phyloP scores from a whole-genome alignment of 768 basidiomycete species.

The Candolleomyces eurysporus region DNA sequence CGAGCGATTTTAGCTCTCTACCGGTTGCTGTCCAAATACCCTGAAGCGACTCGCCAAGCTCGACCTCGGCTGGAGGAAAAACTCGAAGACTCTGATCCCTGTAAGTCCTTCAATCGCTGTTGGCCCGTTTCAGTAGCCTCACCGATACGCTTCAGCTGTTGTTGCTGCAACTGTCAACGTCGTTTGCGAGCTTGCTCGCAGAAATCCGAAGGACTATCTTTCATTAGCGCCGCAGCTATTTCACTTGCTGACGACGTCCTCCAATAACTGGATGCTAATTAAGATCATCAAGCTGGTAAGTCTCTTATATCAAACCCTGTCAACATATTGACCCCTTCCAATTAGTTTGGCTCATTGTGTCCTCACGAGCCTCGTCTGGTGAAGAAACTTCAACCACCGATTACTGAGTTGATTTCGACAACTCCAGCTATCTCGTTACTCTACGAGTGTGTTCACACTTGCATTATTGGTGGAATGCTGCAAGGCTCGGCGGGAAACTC shows the following conservation, averaged over 20 bases:
- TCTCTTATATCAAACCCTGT: background rate
- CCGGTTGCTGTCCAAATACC: conserved; percentile 78
- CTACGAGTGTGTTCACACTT: conserved; percentile 98
- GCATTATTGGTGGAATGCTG: conserved; percentile 96
- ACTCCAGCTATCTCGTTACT: conserved; percentile 93
- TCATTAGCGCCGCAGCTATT: conserved; percentile 90
- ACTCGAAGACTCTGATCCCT: conserved; percentile 74
- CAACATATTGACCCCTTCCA: conserved; percentile 6
- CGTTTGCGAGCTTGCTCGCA: conserved; percentile 85
- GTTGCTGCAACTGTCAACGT: conserved; percentile 94
- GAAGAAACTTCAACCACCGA: conserved; percentile 89
- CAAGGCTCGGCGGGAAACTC: conserved; percentile 72
- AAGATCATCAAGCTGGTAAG: conserved; percentile 93
- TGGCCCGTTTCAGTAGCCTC: background rate
- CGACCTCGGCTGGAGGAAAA: conserved; percentile 74
- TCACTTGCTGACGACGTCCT: conserved; percentile 87
- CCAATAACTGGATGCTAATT: conserved; percentile 99
- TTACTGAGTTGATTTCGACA: conserved; percentile 93
- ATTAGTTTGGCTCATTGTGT: conserved; percentile 87
- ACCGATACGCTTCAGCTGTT: conserved; percentile 55
- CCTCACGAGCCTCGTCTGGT: conserved; percentile 92
- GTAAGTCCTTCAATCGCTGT: conserved; percentile 31
- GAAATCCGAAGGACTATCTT: conserved; percentile 78
- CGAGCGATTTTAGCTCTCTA: conserved; percentile 84
- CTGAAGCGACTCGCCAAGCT: conserved; percentile 67